Evolutionary conservation across 2,329 filamentous ascomycete species (phyloP).

Genomic region (Colletotrichum liriopes): DNA sequence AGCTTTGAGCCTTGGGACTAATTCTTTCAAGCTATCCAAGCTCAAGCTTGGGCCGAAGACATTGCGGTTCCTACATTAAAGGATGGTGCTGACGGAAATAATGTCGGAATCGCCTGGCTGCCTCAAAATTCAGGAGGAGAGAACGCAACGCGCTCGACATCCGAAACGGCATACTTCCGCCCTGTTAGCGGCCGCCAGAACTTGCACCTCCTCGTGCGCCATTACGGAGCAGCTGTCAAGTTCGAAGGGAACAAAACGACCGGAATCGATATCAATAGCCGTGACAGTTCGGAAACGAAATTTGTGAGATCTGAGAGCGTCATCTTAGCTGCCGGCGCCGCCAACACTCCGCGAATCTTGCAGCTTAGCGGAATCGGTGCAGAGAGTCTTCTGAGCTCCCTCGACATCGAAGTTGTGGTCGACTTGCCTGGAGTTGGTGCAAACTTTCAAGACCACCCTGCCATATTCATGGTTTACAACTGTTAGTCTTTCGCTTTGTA

Average conservation of each 20-base stretch:
- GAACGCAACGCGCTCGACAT: slow-evolving; percentile 43
- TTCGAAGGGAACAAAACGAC: slow-evolving; percentile 55
- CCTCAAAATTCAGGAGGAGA: slow-evolving; percentile 45
- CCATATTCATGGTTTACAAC: slow-evolving; percentile 53
- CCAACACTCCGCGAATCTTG: slow-evolving; percentile 71
- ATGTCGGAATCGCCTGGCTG: slow-evolving; percentile 47
- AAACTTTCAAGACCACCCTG: slow-evolving; percentile 58
- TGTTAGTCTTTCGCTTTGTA: slow-evolving; percentile 42
- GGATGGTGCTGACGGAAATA: slow-evolving; percentile 46
- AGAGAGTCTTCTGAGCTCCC: slow-evolving; percentile 50
- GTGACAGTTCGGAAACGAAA: slow-evolving; percentile 36
- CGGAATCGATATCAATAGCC: slow-evolving; percentile 48
- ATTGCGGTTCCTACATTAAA: slow-evolving; percentile 35
- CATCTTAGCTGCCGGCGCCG: slow-evolving; percentile 59
- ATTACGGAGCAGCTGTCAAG: slow-evolving; percentile 45
- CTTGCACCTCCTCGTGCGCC: slow-evolving; percentile 44
- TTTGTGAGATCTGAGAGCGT: slow-evolving; percentile 47
- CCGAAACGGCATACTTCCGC: slow-evolving; percentile 46
- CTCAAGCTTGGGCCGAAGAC: slow-evolving; percentile 43
- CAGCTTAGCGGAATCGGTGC: slow-evolving; percentile 72
- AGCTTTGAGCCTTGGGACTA: background rate
- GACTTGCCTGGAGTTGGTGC: slow-evolving; percentile 64
- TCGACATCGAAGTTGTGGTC: slow-evolving; percentile 66
- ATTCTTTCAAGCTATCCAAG: slow-evolving; percentile 31
- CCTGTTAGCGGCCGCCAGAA: slow-evolving; percentile 43